These are phyloP conservation scores for Davidsoniella neocaledoniae DNA, from an alignment of 2,329 filamentous ascomycete genomes.

Conservation along the genomic window DNA sequence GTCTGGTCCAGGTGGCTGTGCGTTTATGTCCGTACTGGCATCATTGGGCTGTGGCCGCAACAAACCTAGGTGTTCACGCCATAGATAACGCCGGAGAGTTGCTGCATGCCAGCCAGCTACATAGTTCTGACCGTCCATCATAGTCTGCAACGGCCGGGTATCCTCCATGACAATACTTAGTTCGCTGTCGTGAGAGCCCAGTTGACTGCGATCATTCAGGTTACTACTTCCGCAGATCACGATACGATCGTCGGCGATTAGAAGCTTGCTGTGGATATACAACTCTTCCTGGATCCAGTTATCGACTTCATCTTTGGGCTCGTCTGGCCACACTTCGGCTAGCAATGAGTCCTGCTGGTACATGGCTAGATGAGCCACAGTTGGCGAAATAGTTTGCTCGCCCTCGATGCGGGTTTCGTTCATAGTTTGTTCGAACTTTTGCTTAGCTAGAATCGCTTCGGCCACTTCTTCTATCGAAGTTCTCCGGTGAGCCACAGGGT, in stretches of 20 bases:
- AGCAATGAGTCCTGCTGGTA: slow-evolving; percentile 30
- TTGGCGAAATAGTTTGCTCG: slow-evolving; percentile 20
- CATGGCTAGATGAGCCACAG: slow-evolving; percentile 69
- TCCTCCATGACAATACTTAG: slow-evolving; percentile 84
- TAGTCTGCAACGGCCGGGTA: slow-evolving; percentile 48
- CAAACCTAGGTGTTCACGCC: slow-evolving; percentile 80
- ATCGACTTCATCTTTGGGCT: slow-evolving; percentile 57
- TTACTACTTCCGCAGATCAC: slow-evolving; percentile 80
- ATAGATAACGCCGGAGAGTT: slow-evolving; percentile 65
- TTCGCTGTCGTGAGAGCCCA: slow-evolving; percentile 82
- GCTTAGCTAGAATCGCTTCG: slow-evolving; percentile 28
- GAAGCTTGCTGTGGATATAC: slow-evolving; percentile 83
- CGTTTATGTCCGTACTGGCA: slow-evolving; percentile 50
- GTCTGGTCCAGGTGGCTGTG: slow-evolving; percentile 50
- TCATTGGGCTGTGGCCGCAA: slow-evolving; percentile 57
- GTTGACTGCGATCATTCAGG: slow-evolving; percentile 77
- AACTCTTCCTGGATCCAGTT: slow-evolving; percentile 93
- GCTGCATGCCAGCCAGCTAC: slow-evolving; percentile 68
- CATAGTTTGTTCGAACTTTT: slow-evolving; percentile 20
- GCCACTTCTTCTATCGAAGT: slow-evolving; percentile 26
- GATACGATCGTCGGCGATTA: slow-evolving; percentile 74
- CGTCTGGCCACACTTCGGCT: slow-evolving; percentile 65
- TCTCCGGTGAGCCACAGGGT: slow-evolving; percentile 31
- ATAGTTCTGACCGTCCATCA: slow-evolving; percentile 64
- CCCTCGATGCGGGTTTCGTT: slow-evolving; percentile 15